These are phyloP conservation scores for Picochlorum sp. DNA, from an alignment of 139 green algal genomes.

Conservation along the genomic window DNA sequence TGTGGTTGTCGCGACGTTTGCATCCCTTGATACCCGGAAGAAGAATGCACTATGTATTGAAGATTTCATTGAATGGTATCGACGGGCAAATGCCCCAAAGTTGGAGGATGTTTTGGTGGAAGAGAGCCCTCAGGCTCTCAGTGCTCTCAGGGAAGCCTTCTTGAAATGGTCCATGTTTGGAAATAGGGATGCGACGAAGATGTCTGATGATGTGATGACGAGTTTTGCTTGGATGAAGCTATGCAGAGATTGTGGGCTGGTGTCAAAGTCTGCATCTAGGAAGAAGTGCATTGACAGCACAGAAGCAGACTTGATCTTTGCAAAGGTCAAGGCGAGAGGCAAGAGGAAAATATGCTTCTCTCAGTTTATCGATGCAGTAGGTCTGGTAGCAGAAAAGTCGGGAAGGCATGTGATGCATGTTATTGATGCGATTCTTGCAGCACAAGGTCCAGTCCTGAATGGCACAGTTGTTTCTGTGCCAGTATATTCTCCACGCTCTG, in stretches of 20 bases:
- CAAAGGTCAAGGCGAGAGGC: neutral
- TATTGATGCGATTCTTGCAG: neutral
- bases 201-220: neutral
- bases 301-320: slow-evolving; percentile 13
- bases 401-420: neutral
- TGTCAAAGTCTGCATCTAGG: neutral
- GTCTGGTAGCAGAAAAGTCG: neutral
- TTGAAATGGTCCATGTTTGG: slow-evolving; percentile 7
- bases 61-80: slow-evolving; percentile 1
- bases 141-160: neutral
- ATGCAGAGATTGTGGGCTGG: neutral
- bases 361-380: slow-evolving; percentile 8
- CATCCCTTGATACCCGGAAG: neutral
- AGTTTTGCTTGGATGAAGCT: slow-evolving; percentile 5
- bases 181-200: neutral
- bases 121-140: neutral
- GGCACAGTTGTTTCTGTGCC: neutral
- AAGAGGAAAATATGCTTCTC: neutral
- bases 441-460: neutral
- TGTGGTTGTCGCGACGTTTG: slow-evolving; percentile 5
- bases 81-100: slow-evolving; percentile 7
- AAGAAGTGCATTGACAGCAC: neutral
- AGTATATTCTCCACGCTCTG: neutral
- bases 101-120: neutral
- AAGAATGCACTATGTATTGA: neutral